phyloP scores from a whole-genome alignment of 257 asterid species.

The Fraxinus excelsior region DNA sequence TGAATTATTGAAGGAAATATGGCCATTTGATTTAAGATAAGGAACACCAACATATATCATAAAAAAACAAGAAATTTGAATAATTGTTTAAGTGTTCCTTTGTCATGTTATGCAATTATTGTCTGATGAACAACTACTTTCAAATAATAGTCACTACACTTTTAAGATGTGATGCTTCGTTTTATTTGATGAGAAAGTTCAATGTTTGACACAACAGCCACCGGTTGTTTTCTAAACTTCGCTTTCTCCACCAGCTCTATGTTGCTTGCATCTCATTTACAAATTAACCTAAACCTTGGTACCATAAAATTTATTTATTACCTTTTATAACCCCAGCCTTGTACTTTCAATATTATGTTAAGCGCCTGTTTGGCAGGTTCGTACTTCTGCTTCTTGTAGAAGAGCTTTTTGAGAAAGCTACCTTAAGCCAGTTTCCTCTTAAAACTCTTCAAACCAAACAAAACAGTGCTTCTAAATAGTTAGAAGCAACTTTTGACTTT shows the following conservation, averaged over 20 bases:
- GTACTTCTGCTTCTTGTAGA: too few species aligned
- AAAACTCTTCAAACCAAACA: too few species aligned
- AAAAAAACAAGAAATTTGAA: constrained; percentile 27
- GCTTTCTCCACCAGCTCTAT: not conserved
- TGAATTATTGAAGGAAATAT: constrained; percentile 4
- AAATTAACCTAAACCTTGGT: not conserved
- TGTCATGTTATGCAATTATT: constrained; percentile 41
- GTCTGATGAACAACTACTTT: constrained; percentile 20
- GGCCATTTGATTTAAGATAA: not conserved
- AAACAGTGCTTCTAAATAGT: too few species aligned
- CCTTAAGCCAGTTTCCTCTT: too few species aligned
- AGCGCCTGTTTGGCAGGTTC: too few species aligned
- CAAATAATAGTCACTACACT: not conserved
- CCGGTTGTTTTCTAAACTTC: not conserved
- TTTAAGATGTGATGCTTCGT: constrained; percentile 27
- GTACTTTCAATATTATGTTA: too few species aligned
- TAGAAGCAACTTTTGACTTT: too few species aligned
- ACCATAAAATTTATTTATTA: not conserved
- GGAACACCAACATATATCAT: constrained; percentile 3
- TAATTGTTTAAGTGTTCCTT: constrained; percentile 19
- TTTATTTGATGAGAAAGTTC: not conserved
- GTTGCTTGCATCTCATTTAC: not conserved
- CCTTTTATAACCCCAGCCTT: not conserved
- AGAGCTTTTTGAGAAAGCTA: too few species aligned
- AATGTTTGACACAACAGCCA: not conserved